Evolutionary conservation across 805 yeast genomes (phyloP).

Genomic region (Pichia nakasei): DNA sequence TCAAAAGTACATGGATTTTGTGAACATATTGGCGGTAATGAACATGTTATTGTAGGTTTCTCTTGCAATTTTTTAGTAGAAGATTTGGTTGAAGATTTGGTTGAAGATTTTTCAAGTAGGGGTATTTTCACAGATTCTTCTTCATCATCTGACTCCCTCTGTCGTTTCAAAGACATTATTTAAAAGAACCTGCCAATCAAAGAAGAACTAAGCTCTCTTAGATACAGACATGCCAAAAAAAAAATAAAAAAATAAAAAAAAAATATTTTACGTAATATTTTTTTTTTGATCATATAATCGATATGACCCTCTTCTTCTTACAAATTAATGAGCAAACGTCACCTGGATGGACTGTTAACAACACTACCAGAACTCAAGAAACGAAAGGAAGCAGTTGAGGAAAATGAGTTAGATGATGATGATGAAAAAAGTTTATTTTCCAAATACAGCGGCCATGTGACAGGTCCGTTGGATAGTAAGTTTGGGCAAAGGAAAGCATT

Average conservation of each 20-base stretch:
- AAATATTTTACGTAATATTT: background rate
- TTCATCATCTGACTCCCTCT: conserved; percentile 10
- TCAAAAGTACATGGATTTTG: conserved; percentile 10
- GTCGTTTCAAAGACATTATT: conserved; percentile 9
- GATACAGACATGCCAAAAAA: background rate
- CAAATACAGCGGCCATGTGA: conserved; percentile 11
- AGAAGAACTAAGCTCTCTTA: too few relatives aligned
- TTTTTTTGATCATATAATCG: background rate
- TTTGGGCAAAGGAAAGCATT: conserved; percentile 31
- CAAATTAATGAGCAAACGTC: background rate
- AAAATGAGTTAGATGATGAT: background rate
- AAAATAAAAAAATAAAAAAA: background rate
- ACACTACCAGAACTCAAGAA: conserved; percentile 3
- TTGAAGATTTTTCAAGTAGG: too few relatives aligned
- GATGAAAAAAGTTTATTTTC: background rate
- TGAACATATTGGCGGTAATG: conserved; percentile 18
- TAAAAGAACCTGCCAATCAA: too few relatives aligned
- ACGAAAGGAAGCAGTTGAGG: background rate
- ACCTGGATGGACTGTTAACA: background rate
- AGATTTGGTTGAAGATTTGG: background rate
- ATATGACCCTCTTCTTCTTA: background rate
- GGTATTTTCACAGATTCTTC: background rate
- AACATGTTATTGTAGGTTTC: conserved; percentile 13
- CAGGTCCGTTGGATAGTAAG: conserved; percentile 28
- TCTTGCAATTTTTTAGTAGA: too few relatives aligned